Percentiles rank a stretch among this genome's conserved stretches.
Evolutionary conservation across 495 filamentous ascomycete genomes (phyloP).

Genomic region (Aspergillus biplanus): DNA sequence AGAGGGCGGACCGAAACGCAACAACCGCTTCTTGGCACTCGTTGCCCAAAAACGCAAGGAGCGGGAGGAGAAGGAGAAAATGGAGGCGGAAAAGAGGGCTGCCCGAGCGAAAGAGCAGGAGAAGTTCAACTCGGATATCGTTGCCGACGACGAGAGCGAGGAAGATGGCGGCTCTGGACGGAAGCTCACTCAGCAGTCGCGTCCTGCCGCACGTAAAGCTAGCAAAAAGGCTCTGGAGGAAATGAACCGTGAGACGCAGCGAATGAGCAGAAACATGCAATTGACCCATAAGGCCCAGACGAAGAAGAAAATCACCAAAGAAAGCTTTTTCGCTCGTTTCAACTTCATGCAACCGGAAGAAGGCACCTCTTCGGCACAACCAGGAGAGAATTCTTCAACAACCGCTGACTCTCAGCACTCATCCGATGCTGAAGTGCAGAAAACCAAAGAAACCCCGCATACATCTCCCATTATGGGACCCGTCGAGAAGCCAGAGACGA

Average conservation of each 20-base stretch:
- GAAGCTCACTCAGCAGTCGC: slow-evolving; percentile 64
- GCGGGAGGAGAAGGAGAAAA: slow-evolving; percentile 64
- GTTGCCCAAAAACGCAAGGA: slow-evolving; percentile 73
- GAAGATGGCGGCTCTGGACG: slow-evolving; percentile 59
- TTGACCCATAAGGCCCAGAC: slow-evolving; percentile 87
- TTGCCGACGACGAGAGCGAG: slow-evolving; percentile 45
- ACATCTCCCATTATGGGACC: slow-evolving; percentile 48
- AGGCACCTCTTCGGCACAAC: slow-evolving; percentile 24
- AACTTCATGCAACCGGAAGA: slow-evolving; percentile 61
- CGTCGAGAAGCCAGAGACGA: slow-evolving; percentile 27
- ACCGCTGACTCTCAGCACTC: slow-evolving; percentile 47
- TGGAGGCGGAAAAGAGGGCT: slow-evolving; percentile 58
- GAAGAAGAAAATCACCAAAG: slow-evolving; percentile 88
- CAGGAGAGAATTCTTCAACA: slow-evolving; percentile 40
- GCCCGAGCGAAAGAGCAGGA: slow-evolving; percentile 40
- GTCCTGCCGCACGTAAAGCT: slow-evolving; percentile 74
- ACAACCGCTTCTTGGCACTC: slow-evolving; percentile 66
- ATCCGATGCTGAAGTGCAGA: slow-evolving; percentile 51
- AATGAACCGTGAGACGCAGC: slow-evolving; percentile 90
- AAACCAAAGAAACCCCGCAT: slow-evolving; percentile 52
- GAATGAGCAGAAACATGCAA: slow-evolving; percentile 86
- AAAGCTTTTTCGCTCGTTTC: slow-evolving; percentile 82
- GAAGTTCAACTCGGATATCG: slow-evolving; percentile 41
- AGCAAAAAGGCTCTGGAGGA: slow-evolving; percentile 97
- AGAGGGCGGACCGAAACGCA: slow-evolving; percentile 52